Conservation (phyloP, 192 early-diverging fungal genomes). For the Backusella liffmaniae region DNA sequence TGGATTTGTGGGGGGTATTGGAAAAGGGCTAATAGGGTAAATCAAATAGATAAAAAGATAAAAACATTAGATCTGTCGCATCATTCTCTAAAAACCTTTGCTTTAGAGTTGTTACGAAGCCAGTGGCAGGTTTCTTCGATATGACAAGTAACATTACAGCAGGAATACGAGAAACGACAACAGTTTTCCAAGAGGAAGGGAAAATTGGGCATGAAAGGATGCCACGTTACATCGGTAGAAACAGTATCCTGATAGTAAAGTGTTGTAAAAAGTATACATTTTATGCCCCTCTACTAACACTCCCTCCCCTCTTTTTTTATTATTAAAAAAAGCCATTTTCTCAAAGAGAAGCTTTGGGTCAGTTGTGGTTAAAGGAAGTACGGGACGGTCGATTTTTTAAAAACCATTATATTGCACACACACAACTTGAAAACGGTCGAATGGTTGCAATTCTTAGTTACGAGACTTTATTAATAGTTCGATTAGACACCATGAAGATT, state of each 20-base stretch:
- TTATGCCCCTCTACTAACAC: not conserved
- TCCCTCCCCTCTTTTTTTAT: not conserved
- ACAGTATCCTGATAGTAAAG: constrained; percentile 58
- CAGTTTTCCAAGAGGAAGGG: constrained; percentile 67
- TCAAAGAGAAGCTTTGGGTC: constrained; percentile 70
- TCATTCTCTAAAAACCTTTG: not conserved
- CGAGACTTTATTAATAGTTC: constrained; percentile 55
- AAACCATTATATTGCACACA: constrained; percentile 73
- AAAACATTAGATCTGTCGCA: not conserved
- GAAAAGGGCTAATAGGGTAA: constrained; percentile 74
- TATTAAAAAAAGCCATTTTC: constrained; percentile 48
- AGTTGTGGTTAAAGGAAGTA: constrained; percentile 71
- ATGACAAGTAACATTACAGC: constrained; percentile 79
- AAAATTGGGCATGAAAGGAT: constrained; percentile 73
- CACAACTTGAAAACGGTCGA: constrained; percentile 30
- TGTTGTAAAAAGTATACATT: not conserved
- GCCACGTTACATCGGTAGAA: constrained; percentile 70
- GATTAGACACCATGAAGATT: constrained; percentile 2
- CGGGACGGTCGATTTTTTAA: constrained; percentile 60
- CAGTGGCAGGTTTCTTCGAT: constrained; percentile 82
- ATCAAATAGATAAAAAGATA: not conserved
- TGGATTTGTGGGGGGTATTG: constrained; percentile 83
- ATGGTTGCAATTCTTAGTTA: constrained; percentile 73
- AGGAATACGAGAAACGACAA: constrained; percentile 83
- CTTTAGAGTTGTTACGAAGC: constrained; percentile 75